A percentile compares a stretch with the other conserved stretches of the same genome.
phyloP scores from a whole-genome alignment of 306 rosid genomes.

The Quercus glauca region DNA sequence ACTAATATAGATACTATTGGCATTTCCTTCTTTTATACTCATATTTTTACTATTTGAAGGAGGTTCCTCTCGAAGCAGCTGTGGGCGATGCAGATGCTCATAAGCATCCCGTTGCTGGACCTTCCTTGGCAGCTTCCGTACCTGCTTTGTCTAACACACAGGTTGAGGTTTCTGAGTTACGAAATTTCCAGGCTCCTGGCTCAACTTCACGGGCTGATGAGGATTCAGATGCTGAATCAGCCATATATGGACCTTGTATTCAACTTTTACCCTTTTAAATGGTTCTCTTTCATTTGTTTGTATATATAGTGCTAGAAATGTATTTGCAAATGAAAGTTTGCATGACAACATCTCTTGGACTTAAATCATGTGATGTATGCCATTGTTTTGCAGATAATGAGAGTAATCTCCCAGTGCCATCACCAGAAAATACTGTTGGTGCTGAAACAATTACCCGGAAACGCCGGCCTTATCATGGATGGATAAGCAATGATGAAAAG shows the following conservation, averaged over 20 bases:
- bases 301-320: background rate
- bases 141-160: background rate
- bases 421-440: background rate
- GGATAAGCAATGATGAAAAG: conserved; percentile 12
- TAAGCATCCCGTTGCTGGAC: background rate
- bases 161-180: background rate
- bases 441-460: background rate
- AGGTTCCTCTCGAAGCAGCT: background rate
- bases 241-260: conserved; percentile 6
- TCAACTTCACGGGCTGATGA: background rate
- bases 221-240: background rate
- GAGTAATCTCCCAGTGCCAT: background rate
- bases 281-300: background rate
- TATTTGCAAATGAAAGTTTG: background rate
- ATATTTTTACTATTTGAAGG: background rate
- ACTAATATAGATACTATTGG: background rate
- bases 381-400: background rate
- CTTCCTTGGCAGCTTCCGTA: background rate
- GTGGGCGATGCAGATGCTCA: background rate
- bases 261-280: background rate
- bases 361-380: background rate
- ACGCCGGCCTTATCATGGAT: conserved; percentile 28
- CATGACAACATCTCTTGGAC: background rate
- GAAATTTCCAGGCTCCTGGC: background rate
- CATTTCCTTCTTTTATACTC: background rate